These are phyloP conservation scores for Coffea canephora DNA, from an alignment of 257 asterid genomes.

Conservation along the genomic window DNA sequence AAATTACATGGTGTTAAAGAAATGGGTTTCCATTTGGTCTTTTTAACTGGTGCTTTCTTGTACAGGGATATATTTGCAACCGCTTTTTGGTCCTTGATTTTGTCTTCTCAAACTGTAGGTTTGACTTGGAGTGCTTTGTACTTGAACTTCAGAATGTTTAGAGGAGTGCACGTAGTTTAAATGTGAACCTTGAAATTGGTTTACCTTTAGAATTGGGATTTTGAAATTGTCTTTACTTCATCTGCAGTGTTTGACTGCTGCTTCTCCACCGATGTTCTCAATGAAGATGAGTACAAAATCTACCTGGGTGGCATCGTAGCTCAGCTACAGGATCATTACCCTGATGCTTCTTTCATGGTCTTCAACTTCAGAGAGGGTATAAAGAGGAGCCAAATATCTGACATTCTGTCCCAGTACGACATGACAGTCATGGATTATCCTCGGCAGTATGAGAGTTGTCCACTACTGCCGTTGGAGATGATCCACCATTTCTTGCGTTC, in stretches of 20 bases:
- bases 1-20: not conserved
- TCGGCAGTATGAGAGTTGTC: slow-evolving; percentile 89
- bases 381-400: slow-evolving; percentile 84
- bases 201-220: not conserved
- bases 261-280: slow-evolving; percentile 88
- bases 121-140: not conserved
- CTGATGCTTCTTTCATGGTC: slow-evolving; percentile 98
- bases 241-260: slow-evolving; percentile 95
- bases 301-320: slow-evolving; percentile 95
- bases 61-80: not conserved
- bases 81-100: too few relatives aligned
- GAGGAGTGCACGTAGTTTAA: not conserved
- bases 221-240: slow-evolving; percentile 16
- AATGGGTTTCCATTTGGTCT: not conserved
- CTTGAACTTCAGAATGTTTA: not conserved
- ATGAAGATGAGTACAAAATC: slow-evolving; percentile 83
- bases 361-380: slow-evolving; percentile 94
- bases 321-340: slow-evolving; percentile 94
- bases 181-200: not conserved
- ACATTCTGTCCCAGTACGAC: slow-evolving; percentile 82
- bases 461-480: slow-evolving; percentile 88
- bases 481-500: slow-evolving; percentile 94
- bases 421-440: slow-evolving; percentile 99
- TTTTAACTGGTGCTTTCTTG: not conserved
- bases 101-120: not conserved